These are phyloP conservation scores for Apiospora sp. DNA, from an alignment of 2,329 filamentous ascomycete species.

Conservation along the genomic window DNA sequence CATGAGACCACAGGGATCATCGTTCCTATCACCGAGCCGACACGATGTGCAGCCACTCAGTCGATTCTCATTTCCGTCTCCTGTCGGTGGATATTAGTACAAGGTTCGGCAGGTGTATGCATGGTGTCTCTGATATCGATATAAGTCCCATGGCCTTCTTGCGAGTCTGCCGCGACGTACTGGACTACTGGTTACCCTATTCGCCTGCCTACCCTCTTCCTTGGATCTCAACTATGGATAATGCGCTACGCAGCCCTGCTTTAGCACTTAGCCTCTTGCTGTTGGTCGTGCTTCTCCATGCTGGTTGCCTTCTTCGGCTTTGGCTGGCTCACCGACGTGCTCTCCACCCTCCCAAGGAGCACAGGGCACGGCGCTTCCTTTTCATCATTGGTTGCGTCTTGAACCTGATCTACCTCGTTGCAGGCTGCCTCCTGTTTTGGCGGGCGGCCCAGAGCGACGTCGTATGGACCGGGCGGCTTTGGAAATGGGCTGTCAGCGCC, in stretches of 20 bases:
- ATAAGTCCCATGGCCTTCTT: neutral
- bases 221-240: neutral
- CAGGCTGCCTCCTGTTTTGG: neutral
- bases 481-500: neutral
- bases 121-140: neutral
- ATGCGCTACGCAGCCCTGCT: neutral
- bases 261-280: neutral
- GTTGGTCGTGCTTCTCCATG: neutral
- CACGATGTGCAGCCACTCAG: neutral
- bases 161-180: neutral
- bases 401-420: neutral
- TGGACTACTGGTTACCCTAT: neutral
- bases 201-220: conserved; percentile 2
- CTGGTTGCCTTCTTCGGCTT: neutral
- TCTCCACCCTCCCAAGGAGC: neutral
- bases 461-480: neutral
- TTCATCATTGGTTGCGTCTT: neutral
- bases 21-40: neutral
- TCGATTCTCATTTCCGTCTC: neutral
- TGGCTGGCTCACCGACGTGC: neutral
- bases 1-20: neutral
- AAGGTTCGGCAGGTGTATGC: neutral
- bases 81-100: neutral
- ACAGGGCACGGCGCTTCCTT: neutral
- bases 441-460: neutral